Conservation (phyloP, 2,329 filamentous ascomycete species). For the Chaetomiaceae sp. region DNA sequence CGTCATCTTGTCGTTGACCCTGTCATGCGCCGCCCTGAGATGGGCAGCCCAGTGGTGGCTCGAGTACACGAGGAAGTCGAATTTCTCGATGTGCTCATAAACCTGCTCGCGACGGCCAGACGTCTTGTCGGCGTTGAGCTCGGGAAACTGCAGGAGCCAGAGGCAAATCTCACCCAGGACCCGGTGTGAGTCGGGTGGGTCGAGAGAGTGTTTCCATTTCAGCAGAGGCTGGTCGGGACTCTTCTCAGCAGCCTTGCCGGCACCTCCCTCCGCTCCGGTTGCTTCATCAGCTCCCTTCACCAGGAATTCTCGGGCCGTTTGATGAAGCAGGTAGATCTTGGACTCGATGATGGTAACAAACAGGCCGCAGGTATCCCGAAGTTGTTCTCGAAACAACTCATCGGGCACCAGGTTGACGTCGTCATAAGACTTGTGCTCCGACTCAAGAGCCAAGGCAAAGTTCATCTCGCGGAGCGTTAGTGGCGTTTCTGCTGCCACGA, state of each 20-base stretch:
- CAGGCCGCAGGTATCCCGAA: constrained; percentile 24
- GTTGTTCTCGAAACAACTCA: constrained; percentile 7
- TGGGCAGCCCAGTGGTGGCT: constrained; percentile 23
- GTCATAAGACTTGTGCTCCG: neutral
- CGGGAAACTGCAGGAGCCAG: constrained; percentile 13
- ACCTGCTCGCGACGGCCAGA: neutral
- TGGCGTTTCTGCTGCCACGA: constrained; percentile 16
- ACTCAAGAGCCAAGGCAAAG: constrained; percentile 13
- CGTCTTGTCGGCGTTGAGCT: neutral
- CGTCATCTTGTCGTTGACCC: constrained; percentile 11
- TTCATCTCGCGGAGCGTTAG: constrained; percentile 21
- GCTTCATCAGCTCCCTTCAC: constrained; percentile 10
- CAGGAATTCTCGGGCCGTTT: constrained; percentile 26
- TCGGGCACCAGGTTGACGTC: constrained; percentile 8
- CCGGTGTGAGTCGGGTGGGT: constrained; percentile 11
- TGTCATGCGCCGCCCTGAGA: constrained; percentile 12
- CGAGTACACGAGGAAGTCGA: constrained; percentile 24
- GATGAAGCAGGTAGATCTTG: constrained; percentile 25
- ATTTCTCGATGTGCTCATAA: neutral
- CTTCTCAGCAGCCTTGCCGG: neutral
- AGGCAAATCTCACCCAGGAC: constrained; percentile 18
- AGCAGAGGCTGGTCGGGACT: neutral
- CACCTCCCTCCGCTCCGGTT: too few species aligned
- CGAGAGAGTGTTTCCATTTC: constrained; percentile 14
- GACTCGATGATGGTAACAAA: constrained; percentile 23